A percentile compares a stretch with the other conserved stretches of the same genome.
Evolutionary conservation across 1,284 basidiomycete genomes (phyloP).

Genomic region (Ustilago tritici): DNA sequence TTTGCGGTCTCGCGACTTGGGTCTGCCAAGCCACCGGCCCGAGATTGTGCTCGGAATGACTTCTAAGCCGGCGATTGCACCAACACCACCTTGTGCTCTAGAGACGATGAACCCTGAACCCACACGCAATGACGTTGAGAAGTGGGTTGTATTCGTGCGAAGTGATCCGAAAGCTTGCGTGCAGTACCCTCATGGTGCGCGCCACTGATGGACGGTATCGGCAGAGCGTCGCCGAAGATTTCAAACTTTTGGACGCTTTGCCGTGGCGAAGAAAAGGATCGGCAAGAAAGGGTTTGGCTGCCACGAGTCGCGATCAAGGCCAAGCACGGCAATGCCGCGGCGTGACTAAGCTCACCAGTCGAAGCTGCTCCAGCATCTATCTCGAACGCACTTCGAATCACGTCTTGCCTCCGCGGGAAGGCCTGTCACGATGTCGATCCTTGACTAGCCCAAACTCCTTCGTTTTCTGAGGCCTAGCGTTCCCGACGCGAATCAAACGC

Average conservation of each 20-base stretch:
- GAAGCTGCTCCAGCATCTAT: not conserved
- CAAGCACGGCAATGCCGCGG: slow-evolving; percentile 12
- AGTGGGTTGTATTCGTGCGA: not conserved
- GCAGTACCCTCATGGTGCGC: not conserved
- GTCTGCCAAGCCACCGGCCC: not conserved
- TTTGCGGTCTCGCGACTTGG: not conserved
- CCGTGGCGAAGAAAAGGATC: not conserved
- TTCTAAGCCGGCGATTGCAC: not conserved
- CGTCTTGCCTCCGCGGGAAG: not conserved
- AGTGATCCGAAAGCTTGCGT: slow-evolving; percentile 3
- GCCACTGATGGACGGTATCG: slow-evolving; percentile 3
- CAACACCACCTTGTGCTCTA: not conserved
- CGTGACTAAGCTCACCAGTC: not conserved
- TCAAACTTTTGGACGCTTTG: slow-evolving; percentile 2
- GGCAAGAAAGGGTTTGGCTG: slow-evolving; percentile 2
- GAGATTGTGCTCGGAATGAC: not conserved
- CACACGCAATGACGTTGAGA: slow-evolving; percentile 5
- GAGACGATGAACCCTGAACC: slow-evolving; percentile 9
- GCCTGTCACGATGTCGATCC: not conserved
- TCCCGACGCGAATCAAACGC: not conserved
- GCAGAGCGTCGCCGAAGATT: slow-evolving; percentile 1
- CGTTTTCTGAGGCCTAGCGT: not conserved
- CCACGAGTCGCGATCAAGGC: slow-evolving; percentile 8
- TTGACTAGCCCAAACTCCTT: not conserved
- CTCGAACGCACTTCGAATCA: too few species aligned